Base-by-base conservation (phyloP, 371 early-diverging fungal species). In the Mucor circinelloides region DNA sequence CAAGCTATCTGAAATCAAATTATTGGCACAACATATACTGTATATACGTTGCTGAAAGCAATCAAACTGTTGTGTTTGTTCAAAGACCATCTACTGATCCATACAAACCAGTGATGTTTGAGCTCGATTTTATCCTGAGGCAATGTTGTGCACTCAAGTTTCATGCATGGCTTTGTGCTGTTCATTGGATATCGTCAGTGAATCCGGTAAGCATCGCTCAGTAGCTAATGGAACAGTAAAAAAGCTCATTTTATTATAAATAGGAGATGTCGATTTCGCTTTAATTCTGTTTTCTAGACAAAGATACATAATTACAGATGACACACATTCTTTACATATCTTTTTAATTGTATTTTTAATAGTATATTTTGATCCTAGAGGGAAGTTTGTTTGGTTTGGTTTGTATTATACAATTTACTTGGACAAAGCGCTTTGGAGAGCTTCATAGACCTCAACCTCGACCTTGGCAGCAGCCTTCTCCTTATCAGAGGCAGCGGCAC, bases 391-490 rank as follows among this genome's bases (percentile, higher is more conserved):
- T 52, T 52, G 52, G 13, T 27, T 52, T 52, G 52, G 27, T 25
- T 52, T 52, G 44, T 56, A 62, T 28, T 56, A 58, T 62, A 61
- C 57, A 67, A 73, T 72, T 78, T 83, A 83, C 67, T 83, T 80
- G 70, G 79, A 61, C 69, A 89, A 75, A 60, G 90, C 89, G 69
- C 69, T 56, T 77, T 90, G 87, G 72, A 95, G 86, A 58, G 97
- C 91, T 77, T 96, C 95, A 73, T 90, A 94, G 56, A 97, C 91
- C 77, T 97, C 97, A 54, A 93, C 76, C 80, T 98, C 94, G 63
- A 95, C 81, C 81, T 89, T 90, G 69, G 96, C 97, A 57, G 86
- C 87, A 69, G 91, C 90, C 87, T 93, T 93, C 72, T 94, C 95
- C 54, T 82, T 77, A 72, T 97, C 97, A 63, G 91, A 83, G 48